Conservation (phyloP, 371 early-diverging fungal species). For the Furculomyces boomerangus region DNA sequence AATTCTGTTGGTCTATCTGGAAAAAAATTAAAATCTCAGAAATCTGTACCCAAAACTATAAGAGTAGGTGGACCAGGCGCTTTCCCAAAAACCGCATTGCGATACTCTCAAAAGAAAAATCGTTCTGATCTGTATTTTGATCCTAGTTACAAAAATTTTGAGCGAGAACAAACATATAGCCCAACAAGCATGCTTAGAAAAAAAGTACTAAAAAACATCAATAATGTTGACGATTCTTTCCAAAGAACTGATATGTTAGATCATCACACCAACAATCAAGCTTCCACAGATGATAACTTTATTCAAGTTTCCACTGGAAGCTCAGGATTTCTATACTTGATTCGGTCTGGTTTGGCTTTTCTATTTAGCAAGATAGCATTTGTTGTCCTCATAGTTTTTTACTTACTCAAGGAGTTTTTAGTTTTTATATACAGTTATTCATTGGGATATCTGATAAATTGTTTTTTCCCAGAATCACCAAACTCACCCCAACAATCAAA, state of each 20-base stretch:
- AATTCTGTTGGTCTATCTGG: too few relatives aligned
- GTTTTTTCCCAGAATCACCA: background rate
- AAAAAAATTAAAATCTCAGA: too few relatives aligned
- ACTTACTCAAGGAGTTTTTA: background rate
- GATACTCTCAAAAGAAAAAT: constrained; percentile 16
- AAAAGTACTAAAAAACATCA: background rate
- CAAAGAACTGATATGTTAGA: background rate
- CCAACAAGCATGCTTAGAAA: background rate
- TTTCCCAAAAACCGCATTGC: constrained; percentile 18
- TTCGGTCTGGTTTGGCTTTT: background rate
- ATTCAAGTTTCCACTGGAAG: background rate
- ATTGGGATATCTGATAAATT: background rate
- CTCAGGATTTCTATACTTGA: background rate
- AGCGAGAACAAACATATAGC: background rate
- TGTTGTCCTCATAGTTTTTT: background rate
- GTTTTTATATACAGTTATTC: background rate
- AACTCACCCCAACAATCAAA: background rate
- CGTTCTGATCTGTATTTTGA: background rate
- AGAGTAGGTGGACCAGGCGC: constrained; percentile 23
- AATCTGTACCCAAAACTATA: constrained; percentile 20
- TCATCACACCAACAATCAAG: background rate
- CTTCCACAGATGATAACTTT: background rate
- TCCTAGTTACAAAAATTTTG: background rate
- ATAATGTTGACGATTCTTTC: background rate
- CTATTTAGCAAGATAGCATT: background rate